phyloP scores from a whole-genome alignment of 768 basidiomycete genomes.

The Kwoniella europaea region DNA sequence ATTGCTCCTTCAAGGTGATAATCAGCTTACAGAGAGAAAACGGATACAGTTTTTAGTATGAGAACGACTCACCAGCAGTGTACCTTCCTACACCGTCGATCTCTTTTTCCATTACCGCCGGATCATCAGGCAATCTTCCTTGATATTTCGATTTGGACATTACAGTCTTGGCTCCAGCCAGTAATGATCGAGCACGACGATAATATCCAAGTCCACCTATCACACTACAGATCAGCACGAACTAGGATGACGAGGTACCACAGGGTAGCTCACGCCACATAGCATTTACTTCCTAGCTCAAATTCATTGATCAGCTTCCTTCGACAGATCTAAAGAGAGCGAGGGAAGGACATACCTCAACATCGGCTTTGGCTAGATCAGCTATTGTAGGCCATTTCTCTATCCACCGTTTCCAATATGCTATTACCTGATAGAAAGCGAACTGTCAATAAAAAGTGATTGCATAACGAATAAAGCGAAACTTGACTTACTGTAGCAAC shows the following conservation, averaged over 20 bases:
- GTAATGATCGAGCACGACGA: slow-evolving; percentile 78
- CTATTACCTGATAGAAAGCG: slow-evolving; percentile 67
- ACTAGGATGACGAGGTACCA: not conserved
- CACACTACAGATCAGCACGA: no score
- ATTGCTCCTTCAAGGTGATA: slow-evolving; percentile 57
- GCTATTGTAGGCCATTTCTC: slow-evolving; percentile 78
- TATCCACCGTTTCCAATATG: slow-evolving; percentile 91
- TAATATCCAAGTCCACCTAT: slow-evolving; percentile 76
- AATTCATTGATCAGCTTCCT: no score
- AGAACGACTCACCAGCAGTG: slow-evolving; percentile 70
- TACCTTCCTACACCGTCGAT: slow-evolving; percentile 89
- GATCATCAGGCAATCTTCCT: slow-evolving; percentile 78
- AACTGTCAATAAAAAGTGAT: not conserved
- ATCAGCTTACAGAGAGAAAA: not conserved
- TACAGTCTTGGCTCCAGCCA: slow-evolving; percentile 80
- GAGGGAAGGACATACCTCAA: slow-evolving; percentile 42
- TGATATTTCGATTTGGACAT: slow-evolving; percentile 59
- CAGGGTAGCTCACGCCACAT: slow-evolving; percentile 69
- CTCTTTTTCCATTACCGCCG: slow-evolving; percentile 76
- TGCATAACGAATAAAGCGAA: not conserved
- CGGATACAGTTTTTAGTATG: not conserved
- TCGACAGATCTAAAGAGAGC: no score
- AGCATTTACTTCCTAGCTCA: slow-evolving; percentile 72
- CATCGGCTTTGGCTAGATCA: slow-evolving; percentile 66
- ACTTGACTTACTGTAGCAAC: slow-evolving; percentile 61